A percentile compares a stretch with the other conserved stretches of the same genome.
These are phyloP conservation scores for Macrophomina phaseolina DNA, from an alignment of 2,329 filamentous ascomycete species.

Conservation along the genomic window DNA sequence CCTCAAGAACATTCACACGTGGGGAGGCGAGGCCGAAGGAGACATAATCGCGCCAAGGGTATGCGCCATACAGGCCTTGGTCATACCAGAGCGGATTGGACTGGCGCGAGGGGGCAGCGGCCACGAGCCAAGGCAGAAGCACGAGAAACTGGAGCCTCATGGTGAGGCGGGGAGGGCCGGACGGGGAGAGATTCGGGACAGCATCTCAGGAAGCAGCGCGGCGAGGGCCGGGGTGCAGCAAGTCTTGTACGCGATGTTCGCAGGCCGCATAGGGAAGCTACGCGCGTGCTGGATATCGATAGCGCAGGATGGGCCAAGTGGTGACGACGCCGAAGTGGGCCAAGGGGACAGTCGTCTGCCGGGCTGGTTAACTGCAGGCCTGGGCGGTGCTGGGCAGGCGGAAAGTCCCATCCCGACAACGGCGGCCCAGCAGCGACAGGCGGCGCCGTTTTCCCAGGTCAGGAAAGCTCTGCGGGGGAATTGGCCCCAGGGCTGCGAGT, in stretches of 20 bases:
- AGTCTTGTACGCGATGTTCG: conserved; percentile 1
- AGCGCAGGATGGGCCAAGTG: conserved; percentile 1
- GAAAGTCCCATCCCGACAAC: background rate
- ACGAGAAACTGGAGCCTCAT: conserved; percentile 20
- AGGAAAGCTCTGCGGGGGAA: background rate
- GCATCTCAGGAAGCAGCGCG: background rate
- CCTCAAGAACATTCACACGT: conserved; percentile 30
- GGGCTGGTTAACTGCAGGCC: background rate
- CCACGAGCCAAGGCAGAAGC: conserved; percentile 8
- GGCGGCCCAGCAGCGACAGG: background rate
- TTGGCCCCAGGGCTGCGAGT: background rate
- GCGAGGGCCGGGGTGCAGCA: background rate
- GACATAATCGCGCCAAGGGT: conserved; percentile 23
- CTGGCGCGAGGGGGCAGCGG: conserved; percentile 16
- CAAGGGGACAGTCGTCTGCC: background rate
- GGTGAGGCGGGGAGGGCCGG: conserved; percentile 9
- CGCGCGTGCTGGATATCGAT: conserved; percentile 13
- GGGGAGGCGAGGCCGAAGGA: conserved; percentile 28
- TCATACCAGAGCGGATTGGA: conserved; percentile 28
- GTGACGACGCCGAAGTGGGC: conserved; percentile 21
- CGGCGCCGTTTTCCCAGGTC: background rate
- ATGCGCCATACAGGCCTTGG: conserved; percentile 26
- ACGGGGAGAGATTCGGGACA: background rate
- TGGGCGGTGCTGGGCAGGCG: background rate
- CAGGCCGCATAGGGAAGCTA: background rate